A percentile compares a stretch with the other conserved stretches of the same genome.
These are phyloP conservation scores for Thecaphora frezii DNA, from an alignment of 1,284 basidiomycete species.

Conservation along the genomic window DNA sequence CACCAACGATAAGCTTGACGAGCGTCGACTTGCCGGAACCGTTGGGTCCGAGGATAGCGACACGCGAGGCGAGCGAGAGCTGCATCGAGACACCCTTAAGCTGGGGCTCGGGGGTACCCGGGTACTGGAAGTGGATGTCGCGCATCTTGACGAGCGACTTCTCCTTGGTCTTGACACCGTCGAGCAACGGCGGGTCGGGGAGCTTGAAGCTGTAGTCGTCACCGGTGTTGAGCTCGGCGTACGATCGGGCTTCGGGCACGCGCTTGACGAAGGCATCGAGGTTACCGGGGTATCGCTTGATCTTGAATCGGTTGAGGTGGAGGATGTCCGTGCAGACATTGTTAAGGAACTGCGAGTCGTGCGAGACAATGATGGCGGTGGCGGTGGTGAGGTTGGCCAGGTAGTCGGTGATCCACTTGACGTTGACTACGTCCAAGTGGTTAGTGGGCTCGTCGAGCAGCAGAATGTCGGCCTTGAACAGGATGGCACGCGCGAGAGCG, in stretches of 20 bases:
- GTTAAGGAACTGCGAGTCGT: slow-evolving; percentile 59
- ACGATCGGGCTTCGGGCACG: slow-evolving; percentile 57
- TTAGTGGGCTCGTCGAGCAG: slow-evolving; percentile 60
- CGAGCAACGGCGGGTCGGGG: slow-evolving; percentile 58
- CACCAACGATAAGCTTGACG: slow-evolving; percentile 58
- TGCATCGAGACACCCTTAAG: slow-evolving; percentile 57
- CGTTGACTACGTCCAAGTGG: slow-evolving; percentile 59
- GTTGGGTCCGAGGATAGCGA: slow-evolving; percentile 59
- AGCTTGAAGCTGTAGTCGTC: slow-evolving; percentile 60
- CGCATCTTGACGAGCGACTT: slow-evolving; percentile 60
- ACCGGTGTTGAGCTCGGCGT: slow-evolving; percentile 57
- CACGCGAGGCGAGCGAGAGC: slow-evolving; percentile 59
- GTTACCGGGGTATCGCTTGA: slow-evolving; percentile 59
- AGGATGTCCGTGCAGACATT: slow-evolving; percentile 59
- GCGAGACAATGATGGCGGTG: slow-evolving; percentile 59
- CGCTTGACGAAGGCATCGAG: slow-evolving; percentile 58
- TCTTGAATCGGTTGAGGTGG: slow-evolving; percentile 60
- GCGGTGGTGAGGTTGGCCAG: slow-evolving; percentile 43
- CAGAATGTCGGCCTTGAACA: slow-evolving; percentile 60
- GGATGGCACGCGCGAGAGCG: slow-evolving; percentile 58
- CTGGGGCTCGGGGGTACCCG: slow-evolving; percentile 54
- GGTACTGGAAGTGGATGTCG: slow-evolving; percentile 58
- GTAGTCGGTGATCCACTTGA: slow-evolving; percentile 59
- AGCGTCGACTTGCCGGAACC: slow-evolving; percentile 59
- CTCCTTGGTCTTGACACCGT: slow-evolving; percentile 60